Conservation (phyloP, 1,139 yeast species). For the Scheffersomyces illinoinensis region DNA sequence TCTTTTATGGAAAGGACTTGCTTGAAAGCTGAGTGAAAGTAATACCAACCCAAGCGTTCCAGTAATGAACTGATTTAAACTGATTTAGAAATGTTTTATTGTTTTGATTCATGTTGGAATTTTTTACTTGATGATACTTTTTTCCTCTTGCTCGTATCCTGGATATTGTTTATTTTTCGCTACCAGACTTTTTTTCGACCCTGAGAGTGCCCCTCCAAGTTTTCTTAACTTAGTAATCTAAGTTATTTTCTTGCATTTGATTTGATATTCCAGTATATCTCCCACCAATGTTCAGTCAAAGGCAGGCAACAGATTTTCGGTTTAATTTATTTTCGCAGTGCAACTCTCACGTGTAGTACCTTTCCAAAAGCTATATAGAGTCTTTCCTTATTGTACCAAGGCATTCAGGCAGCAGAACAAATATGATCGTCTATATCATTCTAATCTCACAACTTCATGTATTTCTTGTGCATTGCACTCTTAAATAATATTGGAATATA, state of each 20-base stretch:
- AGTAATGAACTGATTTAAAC: background rate
- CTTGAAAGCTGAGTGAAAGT: background rate
- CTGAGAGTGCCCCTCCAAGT: background rate
- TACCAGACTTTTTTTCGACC: background rate
- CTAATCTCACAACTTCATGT: background rate
- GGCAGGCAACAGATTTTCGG: background rate
- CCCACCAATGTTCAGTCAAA: background rate
- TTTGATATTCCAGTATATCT: background rate
- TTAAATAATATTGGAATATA: no score
- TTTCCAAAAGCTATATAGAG: background rate
- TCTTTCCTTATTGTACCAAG: background rate
- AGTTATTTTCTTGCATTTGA: background rate
- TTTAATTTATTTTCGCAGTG: background rate
- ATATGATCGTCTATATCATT: background rate
- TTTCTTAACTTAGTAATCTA: background rate
- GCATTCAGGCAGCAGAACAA: background rate
- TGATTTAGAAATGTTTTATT: background rate
- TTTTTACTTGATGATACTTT: background rate
- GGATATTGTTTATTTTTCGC: background rate
- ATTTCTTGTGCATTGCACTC: background rate
- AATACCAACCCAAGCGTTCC: background rate
- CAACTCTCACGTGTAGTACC: background rate
- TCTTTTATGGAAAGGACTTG: background rate
- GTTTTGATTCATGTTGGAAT: background rate
- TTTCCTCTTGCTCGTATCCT: background rate